phyloP scores from a whole-genome alignment of 2,329 filamentous ascomycete species.

The Arthrobotrys sinensis region DNA sequence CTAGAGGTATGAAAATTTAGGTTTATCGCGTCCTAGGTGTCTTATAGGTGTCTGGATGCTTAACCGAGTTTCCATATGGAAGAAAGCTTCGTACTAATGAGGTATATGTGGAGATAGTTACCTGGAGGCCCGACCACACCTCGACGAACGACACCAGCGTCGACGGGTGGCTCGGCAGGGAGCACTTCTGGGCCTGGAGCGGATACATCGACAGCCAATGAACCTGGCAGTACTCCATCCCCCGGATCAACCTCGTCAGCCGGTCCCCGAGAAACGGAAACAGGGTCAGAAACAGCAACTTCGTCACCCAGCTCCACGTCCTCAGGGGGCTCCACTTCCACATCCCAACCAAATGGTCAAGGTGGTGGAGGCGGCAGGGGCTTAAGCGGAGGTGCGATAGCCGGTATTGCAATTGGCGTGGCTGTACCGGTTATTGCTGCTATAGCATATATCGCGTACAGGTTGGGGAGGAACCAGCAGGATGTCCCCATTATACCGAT shows the following conservation, averaged over 20 bases:
- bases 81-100: neutral
- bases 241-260: slow-evolving; percentile 33
- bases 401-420: slow-evolving; percentile 48
- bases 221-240: slow-evolving; percentile 18
- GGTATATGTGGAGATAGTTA: neutral
- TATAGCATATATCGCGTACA: slow-evolving; percentile 46
- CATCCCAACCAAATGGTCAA: neutral
- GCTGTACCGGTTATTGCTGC: slow-evolving; percentile 39
- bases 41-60: neutral
- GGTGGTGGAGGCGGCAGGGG: neutral
- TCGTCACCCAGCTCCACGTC: neutral
- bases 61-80: neutral
- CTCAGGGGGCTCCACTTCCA: neutral
- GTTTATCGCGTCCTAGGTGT: no score
- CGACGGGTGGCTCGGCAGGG: neutral
- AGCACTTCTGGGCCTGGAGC: slow-evolving; percentile 13
- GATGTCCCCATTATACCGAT: slow-evolving; percentile 47
- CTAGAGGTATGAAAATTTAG: slow-evolving; percentile 7
- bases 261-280: slow-evolving; percentile 22
- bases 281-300: neutral
- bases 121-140: neutral
- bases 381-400: slow-evolving; percentile 47
- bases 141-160: neutral
- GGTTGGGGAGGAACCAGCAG: slow-evolving; percentile 21
- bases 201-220: neutral